Conservation (phyloP, 176 grass and related monocot species). For the bread wheat (Triticum aestivum) region DNA sequence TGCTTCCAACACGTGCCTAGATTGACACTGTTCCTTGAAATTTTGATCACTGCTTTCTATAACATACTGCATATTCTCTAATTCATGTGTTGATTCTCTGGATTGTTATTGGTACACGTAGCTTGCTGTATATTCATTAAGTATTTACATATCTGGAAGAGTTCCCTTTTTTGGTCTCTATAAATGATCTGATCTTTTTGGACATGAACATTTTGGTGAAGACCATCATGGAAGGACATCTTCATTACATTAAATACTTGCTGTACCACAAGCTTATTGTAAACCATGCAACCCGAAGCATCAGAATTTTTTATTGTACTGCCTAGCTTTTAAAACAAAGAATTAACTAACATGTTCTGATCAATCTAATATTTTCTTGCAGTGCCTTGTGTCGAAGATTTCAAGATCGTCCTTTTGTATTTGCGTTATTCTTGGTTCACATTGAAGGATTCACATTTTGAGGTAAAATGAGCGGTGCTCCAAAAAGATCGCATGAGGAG, state of each 20-base stretch:
- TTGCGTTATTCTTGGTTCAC: conserved; percentile 6
- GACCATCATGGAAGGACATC: not conserved
- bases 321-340: not conserved
- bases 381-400: conserved; percentile 18
- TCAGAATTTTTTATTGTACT: not conserved
- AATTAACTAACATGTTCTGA: conserved; percentile 12
- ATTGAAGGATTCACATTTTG: conserved; percentile 12
- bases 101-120: not conserved
- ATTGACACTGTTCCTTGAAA: not conserved
- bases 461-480: conserved; percentile 66
- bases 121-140: not conserved
- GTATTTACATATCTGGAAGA: not conserved
- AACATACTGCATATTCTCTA: not conserved
- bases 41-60: not conserved
- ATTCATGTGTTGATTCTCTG: not conserved
- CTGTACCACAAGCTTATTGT: not conserved
- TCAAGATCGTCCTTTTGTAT: not conserved
- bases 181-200: not conserved
- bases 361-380: conserved; percentile 7
- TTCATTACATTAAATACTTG: not conserved
- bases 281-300: not conserved
- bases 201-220: not conserved
- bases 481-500: conserved; percentile 77
- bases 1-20: not conserved
- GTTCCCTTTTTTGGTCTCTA: not conserved